Evolutionary conservation across 495 filamentous ascomycete species (phyloP).

Genomic region (Monascus purpureus): DNA sequence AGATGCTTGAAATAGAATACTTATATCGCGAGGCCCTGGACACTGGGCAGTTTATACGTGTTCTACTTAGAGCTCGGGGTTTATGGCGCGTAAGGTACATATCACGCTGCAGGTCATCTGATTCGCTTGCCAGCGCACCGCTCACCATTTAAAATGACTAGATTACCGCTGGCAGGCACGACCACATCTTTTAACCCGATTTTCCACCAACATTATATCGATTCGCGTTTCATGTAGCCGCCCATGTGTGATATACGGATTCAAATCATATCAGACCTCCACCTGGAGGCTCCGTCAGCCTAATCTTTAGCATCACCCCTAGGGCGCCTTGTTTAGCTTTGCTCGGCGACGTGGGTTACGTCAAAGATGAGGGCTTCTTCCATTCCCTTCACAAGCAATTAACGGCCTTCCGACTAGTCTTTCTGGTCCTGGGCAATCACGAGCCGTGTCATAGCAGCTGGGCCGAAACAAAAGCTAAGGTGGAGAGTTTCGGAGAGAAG

Average conservation of each 20-base stretch:
- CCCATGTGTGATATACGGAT: slow-evolving; percentile 9
- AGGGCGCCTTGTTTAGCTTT: slow-evolving; percentile 33
- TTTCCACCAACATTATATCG: too few relatives aligned
- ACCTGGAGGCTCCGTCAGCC: slow-evolving; percentile 29
- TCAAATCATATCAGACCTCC: slow-evolving; percentile 40
- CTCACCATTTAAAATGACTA: too few relatives aligned
- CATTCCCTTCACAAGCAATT: slow-evolving; percentile 27
- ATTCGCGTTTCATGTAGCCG: slow-evolving; percentile 1
- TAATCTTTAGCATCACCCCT: slow-evolving; percentile 31
- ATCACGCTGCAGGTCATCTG: too few relatives aligned
- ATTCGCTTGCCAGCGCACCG: too few relatives aligned
- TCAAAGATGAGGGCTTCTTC: slow-evolving; percentile 18
- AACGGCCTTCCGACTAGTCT: slow-evolving; percentile 20
- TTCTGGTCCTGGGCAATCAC: slow-evolving; percentile 38
- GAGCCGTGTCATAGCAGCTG: slow-evolving; percentile 25
- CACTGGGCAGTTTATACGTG: too few relatives aligned
- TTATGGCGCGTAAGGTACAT: too few relatives aligned
- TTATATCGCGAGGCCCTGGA: too few relatives aligned
- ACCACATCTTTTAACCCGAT: too few relatives aligned
- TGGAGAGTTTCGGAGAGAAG: slow-evolving; percentile 5
- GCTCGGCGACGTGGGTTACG: slow-evolving; percentile 39
- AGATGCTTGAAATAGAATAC: too few relatives aligned
- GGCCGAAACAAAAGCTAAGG: slow-evolving; percentile 14
- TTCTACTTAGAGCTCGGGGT: too few relatives aligned
- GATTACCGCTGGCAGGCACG: too few relatives aligned